Evolutionary conservation across 2,329 filamentous ascomycete genomes (phyloP).

Genomic region (Elsinoe necatrix): DNA sequence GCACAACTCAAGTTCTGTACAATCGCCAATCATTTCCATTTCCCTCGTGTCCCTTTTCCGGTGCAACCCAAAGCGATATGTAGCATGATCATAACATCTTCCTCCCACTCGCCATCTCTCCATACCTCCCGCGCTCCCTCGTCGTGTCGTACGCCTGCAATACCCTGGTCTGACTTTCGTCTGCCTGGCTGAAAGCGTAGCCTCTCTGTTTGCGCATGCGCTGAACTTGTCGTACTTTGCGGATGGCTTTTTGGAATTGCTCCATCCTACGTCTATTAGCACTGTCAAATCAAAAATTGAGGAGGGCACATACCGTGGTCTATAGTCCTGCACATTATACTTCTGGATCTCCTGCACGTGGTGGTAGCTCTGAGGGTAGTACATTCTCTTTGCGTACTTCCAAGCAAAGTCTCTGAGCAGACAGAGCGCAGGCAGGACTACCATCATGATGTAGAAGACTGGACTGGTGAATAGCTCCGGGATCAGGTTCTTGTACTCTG

Average conservation of each 20-base stretch:
- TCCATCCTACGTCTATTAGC: conserved; percentile 63
- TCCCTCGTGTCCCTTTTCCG: background rate
- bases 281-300: conserved; percentile 18
- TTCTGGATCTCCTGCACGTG: conserved; percentile 99
- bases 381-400: conserved; percentile 98
- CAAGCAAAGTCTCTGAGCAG: conserved; percentile 82
- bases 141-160: conserved; percentile 98
- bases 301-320: conserved; percentile 61
- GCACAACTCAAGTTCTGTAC: background rate
- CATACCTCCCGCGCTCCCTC: conserved; percentile 79
- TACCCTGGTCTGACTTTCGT: conserved; percentile 90
- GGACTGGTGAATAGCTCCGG: conserved; percentile 71
- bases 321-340: conserved; percentile 98
- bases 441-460: conserved; percentile 82
- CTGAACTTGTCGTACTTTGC: conserved; percentile 95
- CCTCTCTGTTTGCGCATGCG: conserved; percentile 98
- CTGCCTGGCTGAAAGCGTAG: conserved; percentile 95
- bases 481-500: conserved; percentile 77
- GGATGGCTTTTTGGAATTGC: conserved; percentile 98
- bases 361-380: conserved; percentile 89
- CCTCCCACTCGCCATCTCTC: conserved; percentile 69
- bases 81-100: conserved; percentile 11
- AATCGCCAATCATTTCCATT: background rate
- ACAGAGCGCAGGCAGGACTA: conserved; percentile 70
- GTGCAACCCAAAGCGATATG: background rate